Evolutionary conservation across 768 basidiomycete genomes (phyloP).

Genomic region (Lentinula sp.): DNA sequence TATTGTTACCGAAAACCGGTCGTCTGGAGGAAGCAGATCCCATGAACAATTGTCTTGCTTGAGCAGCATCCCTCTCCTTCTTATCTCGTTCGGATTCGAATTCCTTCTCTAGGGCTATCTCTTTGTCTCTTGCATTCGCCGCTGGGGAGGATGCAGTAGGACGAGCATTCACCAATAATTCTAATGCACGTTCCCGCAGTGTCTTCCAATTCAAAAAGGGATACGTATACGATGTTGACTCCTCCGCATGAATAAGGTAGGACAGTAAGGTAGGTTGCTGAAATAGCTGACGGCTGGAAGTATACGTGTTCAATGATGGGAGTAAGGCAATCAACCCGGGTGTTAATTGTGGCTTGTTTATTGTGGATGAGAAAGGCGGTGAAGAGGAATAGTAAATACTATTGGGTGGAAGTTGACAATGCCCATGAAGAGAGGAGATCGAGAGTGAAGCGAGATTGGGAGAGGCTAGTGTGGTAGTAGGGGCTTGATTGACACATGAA

Average conservation of each 20-base stretch:
- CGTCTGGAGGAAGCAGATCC: not conserved
- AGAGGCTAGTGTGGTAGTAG: not conserved
- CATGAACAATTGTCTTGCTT: constrained; percentile 1
- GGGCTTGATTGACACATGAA: constrained; percentile 5
- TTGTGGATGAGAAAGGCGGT: not conserved
- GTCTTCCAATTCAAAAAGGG: constrained; percentile 12
- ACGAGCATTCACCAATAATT: constrained; percentile 5
- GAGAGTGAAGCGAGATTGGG: not conserved
- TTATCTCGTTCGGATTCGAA: constrained; percentile 10
- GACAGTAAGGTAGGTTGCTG: constrained; percentile 6
- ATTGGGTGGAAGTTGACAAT: constrained; percentile 22
- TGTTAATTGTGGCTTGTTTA: constrained; percentile 21
- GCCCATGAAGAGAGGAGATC: constrained; percentile 8
- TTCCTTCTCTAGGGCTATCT: constrained; percentile 13
- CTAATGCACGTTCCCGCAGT: constrained; percentile 10
- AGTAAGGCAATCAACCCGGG: constrained; percentile 27
- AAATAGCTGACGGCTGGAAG: not conserved
- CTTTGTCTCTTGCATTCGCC: constrained; percentile 6
- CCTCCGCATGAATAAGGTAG: constrained; percentile 8
- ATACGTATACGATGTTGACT: constrained; percentile 8
- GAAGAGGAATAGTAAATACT: constrained; percentile 11
- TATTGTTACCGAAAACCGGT: not conserved
- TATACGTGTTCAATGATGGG: constrained; percentile 15
- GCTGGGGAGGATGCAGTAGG: not conserved
- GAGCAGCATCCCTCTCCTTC: not conserved